Percentiles rank a stretch among this genome's conserved stretches.
phyloP scores from a whole-genome alignment of 306 rosid genomes.

The Rubus idaeus region DNA sequence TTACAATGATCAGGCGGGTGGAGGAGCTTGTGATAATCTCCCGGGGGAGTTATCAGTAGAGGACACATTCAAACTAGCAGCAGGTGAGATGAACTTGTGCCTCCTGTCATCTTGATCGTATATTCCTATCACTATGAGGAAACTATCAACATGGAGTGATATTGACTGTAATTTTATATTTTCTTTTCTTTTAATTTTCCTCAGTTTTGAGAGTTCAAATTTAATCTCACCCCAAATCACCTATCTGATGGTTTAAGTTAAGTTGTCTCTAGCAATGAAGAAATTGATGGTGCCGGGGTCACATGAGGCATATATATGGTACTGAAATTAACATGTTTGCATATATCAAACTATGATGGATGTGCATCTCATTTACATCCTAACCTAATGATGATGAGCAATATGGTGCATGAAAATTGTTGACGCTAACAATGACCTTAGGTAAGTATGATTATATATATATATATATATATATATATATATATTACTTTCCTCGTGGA shows the following conservation, averaged over 20 bases:
- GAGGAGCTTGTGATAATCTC: conserved; percentile 3
- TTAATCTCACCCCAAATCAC: not conserved
- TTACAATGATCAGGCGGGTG: conserved; percentile 10
- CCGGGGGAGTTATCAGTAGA: conserved; percentile 17
- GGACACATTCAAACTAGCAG: conserved; percentile 31
- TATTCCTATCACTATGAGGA: not conserved
- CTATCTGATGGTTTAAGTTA: not conserved
- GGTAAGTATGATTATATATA: not conserved
- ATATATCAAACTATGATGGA: not conserved
- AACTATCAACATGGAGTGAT: not conserved
- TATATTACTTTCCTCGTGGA: no score
- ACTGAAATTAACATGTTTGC: not conserved
- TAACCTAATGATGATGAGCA: not conserved
- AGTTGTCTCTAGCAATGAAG: not conserved
- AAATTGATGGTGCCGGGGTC: not conserved
- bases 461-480: no score
- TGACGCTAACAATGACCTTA: not conserved
- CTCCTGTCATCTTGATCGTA: conserved; percentile 10
- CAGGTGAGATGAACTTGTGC: conserved; percentile 30
- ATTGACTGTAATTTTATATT: not conserved
- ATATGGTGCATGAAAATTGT: not conserved
- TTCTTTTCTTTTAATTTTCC: not conserved
- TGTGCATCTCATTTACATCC: not conserved
- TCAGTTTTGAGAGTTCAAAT: not conserved
- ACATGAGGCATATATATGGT: not conserved